These are phyloP conservation scores for Aphanomyces stellatus DNA, from an alignment of 352 stramenopile species.

Conservation along the genomic window DNA sequence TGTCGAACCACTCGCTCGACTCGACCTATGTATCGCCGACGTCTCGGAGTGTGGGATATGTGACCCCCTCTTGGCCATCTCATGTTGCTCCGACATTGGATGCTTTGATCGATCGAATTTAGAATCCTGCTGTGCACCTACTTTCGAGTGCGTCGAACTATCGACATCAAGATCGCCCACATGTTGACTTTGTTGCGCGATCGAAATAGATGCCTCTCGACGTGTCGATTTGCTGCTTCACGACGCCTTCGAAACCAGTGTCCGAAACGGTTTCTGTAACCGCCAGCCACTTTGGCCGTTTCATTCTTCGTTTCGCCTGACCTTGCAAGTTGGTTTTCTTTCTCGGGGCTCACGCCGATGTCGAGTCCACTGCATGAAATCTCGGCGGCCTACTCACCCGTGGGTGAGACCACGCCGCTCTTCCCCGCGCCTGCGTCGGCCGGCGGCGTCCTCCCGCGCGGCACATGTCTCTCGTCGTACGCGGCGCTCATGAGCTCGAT, in stretches of 20 bases:
- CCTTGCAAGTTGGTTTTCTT: not conserved
- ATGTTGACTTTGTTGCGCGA: no score
- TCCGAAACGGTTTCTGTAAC: not conserved
- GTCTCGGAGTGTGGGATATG: no score
- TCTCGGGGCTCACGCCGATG: not conserved
- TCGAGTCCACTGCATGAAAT: no score
- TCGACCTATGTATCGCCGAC: not conserved
- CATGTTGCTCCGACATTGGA: not conserved
- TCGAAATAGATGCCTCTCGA: no score
- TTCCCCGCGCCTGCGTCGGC: not conserved
- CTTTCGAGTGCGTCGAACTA: no score
- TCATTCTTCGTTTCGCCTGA: not conserved
- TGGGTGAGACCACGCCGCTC: not conserved
- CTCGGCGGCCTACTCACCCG: no score
- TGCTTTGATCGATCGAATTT: not conserved
- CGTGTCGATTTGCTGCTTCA: no score
- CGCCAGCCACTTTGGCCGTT: not conserved
- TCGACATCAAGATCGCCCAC: no score
- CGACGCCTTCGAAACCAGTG: no score
- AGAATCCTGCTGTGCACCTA: no score
- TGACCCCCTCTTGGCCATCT: not conserved
- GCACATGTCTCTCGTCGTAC: conserved; percentile 35
- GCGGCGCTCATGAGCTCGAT: conserved; percentile 66
- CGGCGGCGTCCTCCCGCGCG: not conserved
- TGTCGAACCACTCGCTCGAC: not conserved